A percentile compares a stretch with the other conserved stretches of the same genome.
Conservation (phyloP, 2,329 filamentous ascomycete genomes). For the Akanthomyces muscarius region DNA sequence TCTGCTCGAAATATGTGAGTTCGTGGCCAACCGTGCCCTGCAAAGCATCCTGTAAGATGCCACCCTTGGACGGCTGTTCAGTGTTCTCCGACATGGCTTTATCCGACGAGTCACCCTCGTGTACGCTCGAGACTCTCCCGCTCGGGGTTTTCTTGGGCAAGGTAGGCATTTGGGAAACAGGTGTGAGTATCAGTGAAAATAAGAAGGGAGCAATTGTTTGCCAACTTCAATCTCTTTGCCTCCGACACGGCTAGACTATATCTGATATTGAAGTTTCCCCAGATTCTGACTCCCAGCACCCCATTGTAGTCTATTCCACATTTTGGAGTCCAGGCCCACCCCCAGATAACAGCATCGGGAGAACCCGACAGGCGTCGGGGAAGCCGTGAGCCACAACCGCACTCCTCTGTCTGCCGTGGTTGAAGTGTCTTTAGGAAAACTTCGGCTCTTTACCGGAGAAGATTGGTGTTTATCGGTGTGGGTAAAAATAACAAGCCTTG, state of each 20-base stretch:
- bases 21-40: neutral
- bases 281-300: neutral
- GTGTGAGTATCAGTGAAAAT: neutral
- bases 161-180: neutral
- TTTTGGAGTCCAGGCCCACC: neutral
- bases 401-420: too few relatives aligned
- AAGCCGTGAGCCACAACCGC: neutral
- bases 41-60: neutral
- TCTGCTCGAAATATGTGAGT: constrained; percentile 12
- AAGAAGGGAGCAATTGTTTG: neutral
- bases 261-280: neutral
- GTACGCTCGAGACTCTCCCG: neutral
- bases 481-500: too few relatives aligned
- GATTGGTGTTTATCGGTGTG: too few relatives aligned
- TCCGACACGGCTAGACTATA: neutral
- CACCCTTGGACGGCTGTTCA: neutral
- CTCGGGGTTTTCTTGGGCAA: neutral
- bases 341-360: constrained; percentile 2
- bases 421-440: too few relatives aligned
- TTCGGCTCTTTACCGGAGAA: too few relatives aligned
- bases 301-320: too few relatives aligned
- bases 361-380: neutral
- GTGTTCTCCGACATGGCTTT: neutral
- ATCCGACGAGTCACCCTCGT: neutral
- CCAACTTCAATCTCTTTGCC: neutral